Evolutionary conservation across 495 filamentous ascomycete species (phyloP).

Genomic region (Baudoinia panamericana): DNA sequence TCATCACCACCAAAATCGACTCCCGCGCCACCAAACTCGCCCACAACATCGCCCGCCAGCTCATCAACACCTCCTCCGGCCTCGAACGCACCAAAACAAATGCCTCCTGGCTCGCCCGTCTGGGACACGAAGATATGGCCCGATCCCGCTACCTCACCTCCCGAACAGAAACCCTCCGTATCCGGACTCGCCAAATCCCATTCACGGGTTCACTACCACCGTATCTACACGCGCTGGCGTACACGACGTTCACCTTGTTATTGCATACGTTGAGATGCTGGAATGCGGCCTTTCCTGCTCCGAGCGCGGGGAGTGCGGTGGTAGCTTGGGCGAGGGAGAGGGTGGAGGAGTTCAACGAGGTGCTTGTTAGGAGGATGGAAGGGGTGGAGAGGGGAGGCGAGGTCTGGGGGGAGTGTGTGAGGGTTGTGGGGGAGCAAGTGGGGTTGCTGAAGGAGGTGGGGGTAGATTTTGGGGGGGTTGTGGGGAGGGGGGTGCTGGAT

Average conservation of each 20-base stretch:
- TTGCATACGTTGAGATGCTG: constrained; percentile 19
- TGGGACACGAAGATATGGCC: constrained; percentile 84
- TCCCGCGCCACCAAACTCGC: constrained; percentile 73
- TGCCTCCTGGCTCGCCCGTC: constrained; percentile 65
- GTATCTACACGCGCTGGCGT: constrained; percentile 93
- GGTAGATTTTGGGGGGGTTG: constrained; percentile 73
- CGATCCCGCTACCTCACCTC: constrained; percentile 66
- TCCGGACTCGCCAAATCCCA: constrained; percentile 63
- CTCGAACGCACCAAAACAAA: constrained; percentile 57
- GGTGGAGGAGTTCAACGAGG: constrained; percentile 74
- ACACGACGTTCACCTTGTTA: constrained; percentile 68
- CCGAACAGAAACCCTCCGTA: constrained; percentile 53
- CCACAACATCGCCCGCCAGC: constrained; percentile 53
- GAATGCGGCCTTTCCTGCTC: constrained; percentile 49
- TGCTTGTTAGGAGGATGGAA: constrained; percentile 71
- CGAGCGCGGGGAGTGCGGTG: constrained; percentile 48
- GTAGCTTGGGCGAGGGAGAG: constrained; percentile 95
- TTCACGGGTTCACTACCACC: constrained; percentile 84
- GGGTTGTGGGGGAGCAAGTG: constrained; percentile 67
- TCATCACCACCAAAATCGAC: constrained; percentile 79
- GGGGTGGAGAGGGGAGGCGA: constrained; percentile 54
- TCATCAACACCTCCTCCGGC: constrained; percentile 61
- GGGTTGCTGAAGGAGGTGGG: constrained; percentile 71
- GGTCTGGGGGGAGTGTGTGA: constrained; percentile 72
- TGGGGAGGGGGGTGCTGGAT: constrained; percentile 28